These are phyloP conservation scores for Ganoderma lingzhi DNA, from an alignment of 1,284 basidiomycete genomes.

Conservation along the genomic window DNA sequence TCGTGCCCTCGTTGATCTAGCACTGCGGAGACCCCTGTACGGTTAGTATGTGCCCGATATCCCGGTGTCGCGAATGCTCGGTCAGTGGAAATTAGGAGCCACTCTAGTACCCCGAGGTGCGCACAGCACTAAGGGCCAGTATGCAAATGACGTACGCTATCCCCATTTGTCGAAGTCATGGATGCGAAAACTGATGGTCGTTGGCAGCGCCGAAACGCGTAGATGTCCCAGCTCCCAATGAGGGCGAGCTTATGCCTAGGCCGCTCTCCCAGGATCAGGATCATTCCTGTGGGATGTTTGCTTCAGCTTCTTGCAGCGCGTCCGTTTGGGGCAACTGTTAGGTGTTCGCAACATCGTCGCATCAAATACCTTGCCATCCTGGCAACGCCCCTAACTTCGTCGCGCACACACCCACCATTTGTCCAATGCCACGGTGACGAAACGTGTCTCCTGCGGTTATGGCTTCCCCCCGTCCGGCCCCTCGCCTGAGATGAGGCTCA, in stretches of 20 bases:
- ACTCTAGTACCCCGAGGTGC: neutral
- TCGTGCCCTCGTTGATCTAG: neutral
- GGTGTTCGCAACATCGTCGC: conserved; percentile 3
- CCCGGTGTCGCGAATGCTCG: neutral
- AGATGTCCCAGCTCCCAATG: conserved; percentile 20
- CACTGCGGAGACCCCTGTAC: neutral
- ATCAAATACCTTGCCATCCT: conserved; percentile 12
- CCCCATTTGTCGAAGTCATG: conserved; percentile 12
- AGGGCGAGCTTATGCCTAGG: conserved; percentile 5
- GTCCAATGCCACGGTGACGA: conserved; percentile 6
- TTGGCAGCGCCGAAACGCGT: conserved; percentile 24
- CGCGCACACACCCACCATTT: conserved; percentile 9
- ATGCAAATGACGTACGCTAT: conserved; percentile 5
- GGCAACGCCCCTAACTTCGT: conserved; percentile 14
- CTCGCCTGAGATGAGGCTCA: conserved; percentile 15
- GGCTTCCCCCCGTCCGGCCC: conserved; percentile 7
- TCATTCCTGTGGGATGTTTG: conserved; percentile 1
- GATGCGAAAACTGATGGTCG: conserved; percentile 10
- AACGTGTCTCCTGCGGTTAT: conserved; percentile 15
- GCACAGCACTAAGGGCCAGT: neutral
- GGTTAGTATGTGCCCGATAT: neutral
- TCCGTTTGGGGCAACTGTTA: conserved; percentile 7
- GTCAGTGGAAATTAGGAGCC: neutral
- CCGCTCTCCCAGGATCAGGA: conserved; percentile 20
- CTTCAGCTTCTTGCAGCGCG: conserved; percentile 5